Evolutionary conservation across 768 basidiomycete species (phyloP), one percentile per base, ranked within the genome.

Genomic region (Gelatoporia subvermispora): DNA sequence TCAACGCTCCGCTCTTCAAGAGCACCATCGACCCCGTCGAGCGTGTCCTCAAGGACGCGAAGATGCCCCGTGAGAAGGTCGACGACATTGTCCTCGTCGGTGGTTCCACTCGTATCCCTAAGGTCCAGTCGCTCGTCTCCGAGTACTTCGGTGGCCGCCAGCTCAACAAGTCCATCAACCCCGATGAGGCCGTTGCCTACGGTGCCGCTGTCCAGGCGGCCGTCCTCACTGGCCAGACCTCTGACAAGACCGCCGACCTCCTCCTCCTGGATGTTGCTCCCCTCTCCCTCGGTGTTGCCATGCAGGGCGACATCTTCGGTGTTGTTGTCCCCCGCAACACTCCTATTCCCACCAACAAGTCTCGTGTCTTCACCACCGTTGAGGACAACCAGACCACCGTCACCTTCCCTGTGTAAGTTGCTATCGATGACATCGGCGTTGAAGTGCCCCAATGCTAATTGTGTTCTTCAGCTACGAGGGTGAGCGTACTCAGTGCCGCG

Each of bases 351-450:
- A 93, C 95, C 68, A 98, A 94, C 84, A 99, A 98, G 77, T 94
- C 93, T 35, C 81, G 96, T 65, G 90, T 89, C 43, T 99, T 99
- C 81, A 99, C 96, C 60, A 99, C 96, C 47, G 96, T 99, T 56
- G 96, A 99, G 82, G 96, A 99, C 79, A 99, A 98, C 80, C 96
- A 98, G 75, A 99, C 96, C 53, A 95, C 91, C 53, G 96, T 99
- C 74, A 97, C 95, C 57, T 99, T 98, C 92, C 96, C 96, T 61
- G 96, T 99, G 82, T 86, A 74, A 64, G 82, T 65, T 28, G 35
- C 55, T n/a, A n/a, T n/a, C n/a, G n/a, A 31, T 16, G 11, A 17
- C 1, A 17, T 31, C 28, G 28, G 13, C 28, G 28, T 31, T 31
- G 28, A 31, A 31, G 28, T 13, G 28, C 7, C 5, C 7, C 28